A percentile compares a stretch with the other conserved stretches of the same genome.
Evolutionary conservation across 169 alveolate species (phyloP).

Genomic region (Neospora caninum): DNA sequence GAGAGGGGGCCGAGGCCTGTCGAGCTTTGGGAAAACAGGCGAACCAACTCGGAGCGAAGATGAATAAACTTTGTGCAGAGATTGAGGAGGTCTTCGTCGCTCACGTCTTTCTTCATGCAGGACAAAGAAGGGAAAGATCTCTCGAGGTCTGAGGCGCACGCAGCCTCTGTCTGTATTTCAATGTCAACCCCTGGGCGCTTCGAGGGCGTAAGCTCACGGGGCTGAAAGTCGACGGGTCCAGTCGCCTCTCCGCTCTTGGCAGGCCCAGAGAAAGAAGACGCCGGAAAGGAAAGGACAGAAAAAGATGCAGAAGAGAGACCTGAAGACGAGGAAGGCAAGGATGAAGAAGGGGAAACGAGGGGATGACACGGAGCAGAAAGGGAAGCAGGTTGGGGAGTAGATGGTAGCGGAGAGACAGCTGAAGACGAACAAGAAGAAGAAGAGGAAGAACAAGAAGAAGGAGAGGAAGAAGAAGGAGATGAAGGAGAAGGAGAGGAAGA

Average conservation of each 20-base stretch:
- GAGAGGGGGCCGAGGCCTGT: background rate
- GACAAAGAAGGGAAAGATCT: background rate
- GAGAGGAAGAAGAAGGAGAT: background rate
- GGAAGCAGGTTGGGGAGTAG: too few species aligned
- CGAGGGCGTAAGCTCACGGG: background rate
- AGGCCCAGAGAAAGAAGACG: background rate
- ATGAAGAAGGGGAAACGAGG: background rate
- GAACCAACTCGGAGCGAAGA: constrained; percentile 2
- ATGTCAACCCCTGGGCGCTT: background rate
- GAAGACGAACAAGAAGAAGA: background rate
- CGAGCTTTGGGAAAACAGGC: background rate
- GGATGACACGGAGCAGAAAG: background rate
- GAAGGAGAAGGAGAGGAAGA: background rate
- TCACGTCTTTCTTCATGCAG: background rate
- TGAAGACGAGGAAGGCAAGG: background rate
- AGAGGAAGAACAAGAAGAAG: constrained; percentile 17
- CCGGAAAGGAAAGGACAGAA: background rate
- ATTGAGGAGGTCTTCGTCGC: background rate
- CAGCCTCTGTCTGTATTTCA: background rate
- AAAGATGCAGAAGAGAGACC: background rate
- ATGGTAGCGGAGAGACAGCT: too few species aligned
- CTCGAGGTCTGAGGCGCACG: background rate
- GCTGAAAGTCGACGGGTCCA: background rate
- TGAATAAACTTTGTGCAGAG: constrained; percentile 13
- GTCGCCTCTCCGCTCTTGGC: too few species aligned